Conservation (phyloP, 345 rosid species). For the Moricandia arvensis region DNA sequence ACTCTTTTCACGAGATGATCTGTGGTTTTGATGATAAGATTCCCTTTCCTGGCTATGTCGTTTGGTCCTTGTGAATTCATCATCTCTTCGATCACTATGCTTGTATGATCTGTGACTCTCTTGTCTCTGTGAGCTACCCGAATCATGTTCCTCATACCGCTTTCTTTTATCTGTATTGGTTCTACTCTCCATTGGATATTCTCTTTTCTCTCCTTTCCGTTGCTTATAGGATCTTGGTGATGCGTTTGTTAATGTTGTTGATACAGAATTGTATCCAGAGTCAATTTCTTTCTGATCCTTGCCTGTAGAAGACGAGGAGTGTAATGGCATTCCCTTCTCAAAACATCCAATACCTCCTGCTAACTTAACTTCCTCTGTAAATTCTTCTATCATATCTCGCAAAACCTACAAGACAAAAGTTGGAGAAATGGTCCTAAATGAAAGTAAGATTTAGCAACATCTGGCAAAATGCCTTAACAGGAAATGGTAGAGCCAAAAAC, state of each 20-base stretch:
- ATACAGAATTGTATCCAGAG: constrained; percentile 30
- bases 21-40: constrained; percentile 30
- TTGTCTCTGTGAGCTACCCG: constrained; percentile 38
- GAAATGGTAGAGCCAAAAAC: not conserved
- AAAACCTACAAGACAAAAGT: constrained; percentile 45
- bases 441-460: not conserved
- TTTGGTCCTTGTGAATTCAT: constrained; percentile 33
- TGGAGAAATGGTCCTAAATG: not conserved
- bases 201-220: constrained; percentile 20
- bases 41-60: constrained; percentile 38
- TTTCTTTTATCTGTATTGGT: not conserved
- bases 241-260: constrained; percentile 38
- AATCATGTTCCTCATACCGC: constrained; percentile 38
- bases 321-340: constrained; percentile 46
- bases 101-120: constrained; percentile 39
- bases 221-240: constrained; percentile 33
- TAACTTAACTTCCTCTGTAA: constrained; percentile 72
- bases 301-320: constrained; percentile 29
- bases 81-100: constrained; percentile 40
- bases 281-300: constrained; percentile 35
- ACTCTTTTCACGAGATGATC: constrained; percentile 38
- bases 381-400: constrained; percentile 82
- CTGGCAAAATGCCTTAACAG: not conserved
- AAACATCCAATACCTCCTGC: constrained; percentile 92
- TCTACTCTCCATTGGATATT: not conserved